Base-by-base conservation (phyloP, 75 land plant genomes). In the Chamaecyparis obtusa region DNA sequence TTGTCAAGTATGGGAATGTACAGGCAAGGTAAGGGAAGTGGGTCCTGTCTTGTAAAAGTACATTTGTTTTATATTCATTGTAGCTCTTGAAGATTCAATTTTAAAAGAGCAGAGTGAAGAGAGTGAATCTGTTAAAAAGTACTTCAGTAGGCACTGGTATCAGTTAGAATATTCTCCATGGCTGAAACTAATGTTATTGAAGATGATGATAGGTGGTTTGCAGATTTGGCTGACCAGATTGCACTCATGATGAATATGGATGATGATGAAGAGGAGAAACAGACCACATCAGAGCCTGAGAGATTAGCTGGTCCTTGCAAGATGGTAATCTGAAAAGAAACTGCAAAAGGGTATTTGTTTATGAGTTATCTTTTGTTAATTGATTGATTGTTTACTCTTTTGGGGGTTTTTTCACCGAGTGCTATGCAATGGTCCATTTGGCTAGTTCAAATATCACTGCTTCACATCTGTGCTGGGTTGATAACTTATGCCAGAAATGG, bases 201-300 rank as follows among this genome's bases (percentile, higher is more conserved):
- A 9, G 83, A 80, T 9, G 83, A 80, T 21, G 83, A 80, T 80
- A 48, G 48, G 44, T 44, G 83, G 30, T 80, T 80, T 27, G 49
- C 30, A 80, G 83, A 80, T 43, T 80, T 80, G 48, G 83, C 83
- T 36, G 9, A 80, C 48, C 46, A 43, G 83, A 43, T 80, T 44
- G 83, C 49, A 10, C 83, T 80, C 30, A 41, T 80, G 48, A 80
- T 80, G 49, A 39, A 77, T 21, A 44, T 41, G 48, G 83, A 44
- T 21, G 82, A 79, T 9, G n/a, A 44, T 2, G 83, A 72, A 11
- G 37, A 72, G 36, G 13, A 14, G 10, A 3, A 64, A 1, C 69
- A 64, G 69, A 24, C 69, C n/a, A 21, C 69, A 7, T 64, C 27
- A 64, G 69, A 24, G 69, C n/a, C 7, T 21, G 69, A 64, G 69